A percentile compares a stretch with the other conserved stretches of the same genome.
phyloP scores from a whole-genome alignment of 148 eudicot genomes.

The Heliamphora exappendiculata region DNA sequence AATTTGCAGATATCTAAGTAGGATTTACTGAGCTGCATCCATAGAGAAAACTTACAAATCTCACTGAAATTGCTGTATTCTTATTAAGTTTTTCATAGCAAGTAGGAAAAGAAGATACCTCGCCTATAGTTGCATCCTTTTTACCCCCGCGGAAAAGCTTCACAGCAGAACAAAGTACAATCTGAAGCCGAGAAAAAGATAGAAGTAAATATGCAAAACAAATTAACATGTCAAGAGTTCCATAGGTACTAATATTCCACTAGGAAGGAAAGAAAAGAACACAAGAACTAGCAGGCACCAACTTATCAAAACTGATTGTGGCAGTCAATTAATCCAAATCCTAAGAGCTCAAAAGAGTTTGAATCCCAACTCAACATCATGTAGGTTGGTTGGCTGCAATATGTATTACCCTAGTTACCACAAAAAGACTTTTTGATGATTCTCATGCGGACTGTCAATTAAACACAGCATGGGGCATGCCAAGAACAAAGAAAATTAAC shows the following conservation, averaged over 20 bases:
- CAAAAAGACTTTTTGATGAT: background rate
- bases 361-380: background rate
- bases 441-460: background rate
- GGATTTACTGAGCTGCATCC: constrained; percentile 60
- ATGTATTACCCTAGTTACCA: background rate
- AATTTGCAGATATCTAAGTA: constrained; percentile 74
- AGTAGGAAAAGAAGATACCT: constrained; percentile 41
- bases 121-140: constrained; percentile 68
- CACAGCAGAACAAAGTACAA: constrained; percentile 79
- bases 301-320: background rate
- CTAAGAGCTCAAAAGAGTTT: background rate
- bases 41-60: background rate
- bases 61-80: background rate
- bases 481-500: background rate
- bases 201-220: background rate
- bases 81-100: background rate
- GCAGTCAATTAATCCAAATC: background rate
- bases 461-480: background rate
- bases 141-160: constrained; percentile 73
- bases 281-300: background rate
- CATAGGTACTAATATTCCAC: background rate
- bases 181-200: constrained; percentile 31
- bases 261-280: background rate
- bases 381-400: background rate
- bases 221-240: background rate